These are phyloP conservation scores for Penicillium silybi DNA, from an alignment of 495 filamentous ascomycete genomes.

Conservation along the genomic window DNA sequence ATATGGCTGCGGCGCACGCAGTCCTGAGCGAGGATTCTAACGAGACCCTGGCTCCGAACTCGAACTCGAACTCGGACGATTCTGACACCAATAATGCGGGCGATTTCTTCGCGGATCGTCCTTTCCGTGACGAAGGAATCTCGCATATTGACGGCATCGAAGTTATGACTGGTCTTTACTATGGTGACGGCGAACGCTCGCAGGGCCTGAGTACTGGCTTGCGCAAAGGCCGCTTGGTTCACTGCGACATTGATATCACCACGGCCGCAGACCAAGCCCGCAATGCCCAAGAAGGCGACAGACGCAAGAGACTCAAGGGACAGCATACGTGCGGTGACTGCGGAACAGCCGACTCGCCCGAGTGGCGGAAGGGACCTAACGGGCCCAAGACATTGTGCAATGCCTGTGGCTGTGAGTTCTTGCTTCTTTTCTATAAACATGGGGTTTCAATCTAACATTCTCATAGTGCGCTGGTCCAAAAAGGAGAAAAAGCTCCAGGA, in stretches of 20 bases:
- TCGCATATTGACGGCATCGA: slow-evolving; percentile 86
- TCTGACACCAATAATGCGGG: slow-evolving; percentile 64
- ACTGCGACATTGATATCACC: slow-evolving; percentile 81
- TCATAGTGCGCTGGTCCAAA: slow-evolving; percentile 66
- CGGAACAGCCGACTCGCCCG: slow-evolving; percentile 88
- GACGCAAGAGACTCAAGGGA: slow-evolving; percentile 90
- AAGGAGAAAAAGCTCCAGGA: slow-evolving; percentile 65
- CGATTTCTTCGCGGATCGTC: slow-evolving; percentile 74
- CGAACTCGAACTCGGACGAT: slow-evolving; percentile 78
- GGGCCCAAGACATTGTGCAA: slow-evolving; percentile 97
- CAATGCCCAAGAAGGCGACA: slow-evolving; percentile 56
- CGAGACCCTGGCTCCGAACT: slow-evolving; percentile 54
- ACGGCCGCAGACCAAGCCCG: slow-evolving; percentile 64
- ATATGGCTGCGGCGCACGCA: not conserved
- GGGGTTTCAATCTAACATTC: not conserved
- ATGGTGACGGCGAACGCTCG: slow-evolving; percentile 84
- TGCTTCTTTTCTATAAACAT: not conserved
- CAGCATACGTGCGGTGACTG: slow-evolving; percentile 98
- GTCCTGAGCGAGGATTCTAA: slow-evolving; percentile 29
- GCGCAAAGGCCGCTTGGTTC: slow-evolving; percentile 70
- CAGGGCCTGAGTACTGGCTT: slow-evolving; percentile 86
- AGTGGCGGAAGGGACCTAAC: slow-evolving; percentile 93
- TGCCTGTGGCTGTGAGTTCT: slow-evolving; percentile 75
- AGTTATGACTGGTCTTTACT: slow-evolving; percentile 85
- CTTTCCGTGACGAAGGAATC: slow-evolving; percentile 68